Base-by-base conservation (phyloP, 2,329 filamentous ascomycete species). In the Acrodontium crateriforme region DNA sequence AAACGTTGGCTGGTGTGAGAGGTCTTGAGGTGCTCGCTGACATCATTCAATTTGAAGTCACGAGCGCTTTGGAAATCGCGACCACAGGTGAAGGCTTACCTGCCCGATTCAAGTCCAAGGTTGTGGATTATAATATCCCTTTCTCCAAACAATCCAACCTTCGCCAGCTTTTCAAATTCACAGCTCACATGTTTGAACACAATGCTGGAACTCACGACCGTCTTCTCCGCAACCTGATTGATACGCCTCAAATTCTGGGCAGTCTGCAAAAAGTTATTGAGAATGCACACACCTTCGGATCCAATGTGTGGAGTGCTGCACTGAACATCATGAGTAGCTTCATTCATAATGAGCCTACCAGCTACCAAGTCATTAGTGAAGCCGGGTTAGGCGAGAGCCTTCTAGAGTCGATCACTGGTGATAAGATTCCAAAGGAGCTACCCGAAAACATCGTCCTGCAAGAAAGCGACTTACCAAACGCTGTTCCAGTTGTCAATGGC, bases 321-420 rank as follows among this genome's bases (percentile, higher is more conserved):
- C 82, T 93, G 36, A 85, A 78, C 30, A 87, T 94, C 31, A 63
- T 98, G 27, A 89, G 82, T 48, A 87, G 83, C 44, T 98, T 98
- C 54, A 92, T 99, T 45, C 91, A 99, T 56, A 94, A 95, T 49
- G 89, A 98, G 47, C 89, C 89, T 0, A 98, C 89, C 1, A 98
- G 89, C 53, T 98, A 93, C 52, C 78, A 83, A 16, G 83, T 93
- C 14, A 89, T 99, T 39, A 83, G 82, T 9, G 89, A 99, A 56
- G 87, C 89, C 27, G 84, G 84, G 13, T 68, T 98, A 42, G 85
- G 89, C 45, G 78, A 78, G 49, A 81, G 75, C 28, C 78, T 94
- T 33, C 65, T 99, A 9, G 77, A 87, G 52, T 74, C 85, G 3
- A 70, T 95, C 29, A 91, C 67, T 27, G 39, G 34, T 9, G 24